phyloP scores from a whole-genome alignment of 371 early-diverging fungal species.

The Apophysomyces trapeziformis region DNA sequence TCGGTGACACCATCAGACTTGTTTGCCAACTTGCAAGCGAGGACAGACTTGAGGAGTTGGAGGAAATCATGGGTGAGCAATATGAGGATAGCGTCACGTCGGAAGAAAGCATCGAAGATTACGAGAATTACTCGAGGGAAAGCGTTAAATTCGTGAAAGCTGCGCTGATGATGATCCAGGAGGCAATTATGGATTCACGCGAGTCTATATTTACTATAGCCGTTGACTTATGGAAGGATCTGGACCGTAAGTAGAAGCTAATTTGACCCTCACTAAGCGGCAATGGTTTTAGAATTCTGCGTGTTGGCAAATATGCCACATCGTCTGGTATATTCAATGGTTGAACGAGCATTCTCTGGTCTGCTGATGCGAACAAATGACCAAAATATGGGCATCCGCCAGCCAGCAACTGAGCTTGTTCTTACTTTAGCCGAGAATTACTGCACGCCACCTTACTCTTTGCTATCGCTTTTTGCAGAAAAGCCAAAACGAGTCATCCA shows the following conservation, averaged over 20 bases:
- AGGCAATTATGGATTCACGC: conserved; percentile 66
- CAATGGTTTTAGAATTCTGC: conserved; percentile 37
- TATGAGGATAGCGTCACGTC: conserved; percentile 6
- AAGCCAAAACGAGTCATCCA: conserved; percentile 45
- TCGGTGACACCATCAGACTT: conserved; percentile 38
- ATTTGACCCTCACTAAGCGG: not conserved
- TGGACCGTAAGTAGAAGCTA: conserved; percentile 51
- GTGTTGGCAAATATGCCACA: conserved; percentile 36
- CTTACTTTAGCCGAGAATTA: conserved; percentile 59
- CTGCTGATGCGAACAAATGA: conserved; percentile 66
- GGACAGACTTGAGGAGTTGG: conserved; percentile 16
- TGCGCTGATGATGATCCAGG: conserved; percentile 60
- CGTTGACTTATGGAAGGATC: conserved; percentile 58
- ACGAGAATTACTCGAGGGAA: conserved; percentile 13
- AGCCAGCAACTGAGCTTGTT: conserved; percentile 54
- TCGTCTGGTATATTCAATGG: conserved; percentile 36
- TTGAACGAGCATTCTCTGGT: conserved; percentile 58
- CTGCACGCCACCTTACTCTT: conserved; percentile 47
- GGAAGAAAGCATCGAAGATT: conserved; percentile 15
- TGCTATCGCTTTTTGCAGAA: conserved; percentile 56
- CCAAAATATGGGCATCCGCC: conserved; percentile 61
- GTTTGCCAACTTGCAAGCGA: conserved; percentile 24
- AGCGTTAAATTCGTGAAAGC: conserved; percentile 54
- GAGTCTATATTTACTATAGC: conserved; percentile 60
- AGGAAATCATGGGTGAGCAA: conserved; percentile 12